Conservation (phyloP, 768 basidiomycete genomes). For the Kwoniella newhampshirensis region DNA sequence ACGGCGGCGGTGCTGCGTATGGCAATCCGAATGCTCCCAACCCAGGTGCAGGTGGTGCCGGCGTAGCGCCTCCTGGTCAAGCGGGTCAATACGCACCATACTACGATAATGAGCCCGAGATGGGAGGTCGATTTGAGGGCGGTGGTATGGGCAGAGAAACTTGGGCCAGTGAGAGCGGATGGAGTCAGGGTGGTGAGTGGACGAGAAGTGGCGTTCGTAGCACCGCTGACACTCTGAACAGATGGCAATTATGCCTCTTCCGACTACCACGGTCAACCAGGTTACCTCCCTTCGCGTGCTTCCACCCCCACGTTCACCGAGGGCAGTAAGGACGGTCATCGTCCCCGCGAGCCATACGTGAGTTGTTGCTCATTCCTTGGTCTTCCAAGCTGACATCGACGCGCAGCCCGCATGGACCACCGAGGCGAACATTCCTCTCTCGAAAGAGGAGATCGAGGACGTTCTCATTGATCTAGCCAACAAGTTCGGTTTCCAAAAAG, state of each 20-base stretch:
- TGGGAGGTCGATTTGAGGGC: constrained; percentile 45
- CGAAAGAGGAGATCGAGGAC: constrained; percentile 99
- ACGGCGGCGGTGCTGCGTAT: constrained; percentile 13
- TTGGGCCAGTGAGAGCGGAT: constrained; percentile 51
- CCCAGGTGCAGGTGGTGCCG: constrained; percentile 36
- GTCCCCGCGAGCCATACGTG: constrained; percentile 70
- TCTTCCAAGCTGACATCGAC: neutral
- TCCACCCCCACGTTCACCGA: constrained; percentile 74
- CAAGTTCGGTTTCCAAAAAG: constrained; percentile 99
- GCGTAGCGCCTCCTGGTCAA: constrained; percentile 36
- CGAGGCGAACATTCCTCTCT: constrained; percentile 91
- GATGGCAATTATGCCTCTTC: constrained; percentile 28
- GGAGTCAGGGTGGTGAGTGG: constrained; percentile 33
- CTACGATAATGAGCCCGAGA: constrained; percentile 48
- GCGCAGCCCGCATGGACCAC: constrained; percentile 76
- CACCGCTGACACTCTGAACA: constrained; percentile 5
- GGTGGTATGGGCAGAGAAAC: constrained; percentile 50
- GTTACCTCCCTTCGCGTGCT: constrained; percentile 63
- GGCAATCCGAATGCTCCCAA: constrained; percentile 25
- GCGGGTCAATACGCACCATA: constrained; percentile 43
- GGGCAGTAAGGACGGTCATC: constrained; percentile 59
- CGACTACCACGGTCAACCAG: constrained; percentile 42
- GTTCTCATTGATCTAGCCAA: constrained; percentile 95
- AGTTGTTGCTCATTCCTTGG: constrained; percentile 6
- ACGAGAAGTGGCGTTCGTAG: neutral